phyloP scores from a whole-genome alignment of 2,329 filamentous ascomycete species.

The Grosmannia clavigera region DNA sequence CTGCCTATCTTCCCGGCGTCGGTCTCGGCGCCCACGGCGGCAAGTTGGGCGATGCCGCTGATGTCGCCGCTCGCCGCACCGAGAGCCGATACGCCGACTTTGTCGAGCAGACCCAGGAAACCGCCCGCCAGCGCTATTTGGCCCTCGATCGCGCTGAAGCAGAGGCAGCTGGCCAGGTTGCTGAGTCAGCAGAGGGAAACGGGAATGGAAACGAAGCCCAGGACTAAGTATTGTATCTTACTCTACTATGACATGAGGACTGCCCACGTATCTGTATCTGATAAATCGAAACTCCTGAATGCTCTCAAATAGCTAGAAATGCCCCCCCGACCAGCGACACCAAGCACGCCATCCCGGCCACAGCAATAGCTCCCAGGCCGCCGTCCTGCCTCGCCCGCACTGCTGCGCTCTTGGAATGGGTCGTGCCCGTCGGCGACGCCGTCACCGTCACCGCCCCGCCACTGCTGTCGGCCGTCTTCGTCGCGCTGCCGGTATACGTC shows the following conservation, averaged over 20 bases:
- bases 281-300: too few species aligned
- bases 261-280: too few species aligned
- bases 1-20: conserved; percentile 55
- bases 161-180: conserved; percentile 10
- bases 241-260: too few species aligned
- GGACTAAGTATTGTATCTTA: not conserved
- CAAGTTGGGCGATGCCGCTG: conserved; percentile 55
- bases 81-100: conserved; percentile 46
- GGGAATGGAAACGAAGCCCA: not conserved
- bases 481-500: not conserved
- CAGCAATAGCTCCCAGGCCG: conserved; percentile 10
- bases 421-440: conserved; percentile 3
- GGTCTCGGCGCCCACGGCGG: conserved; percentile 57
- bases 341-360: conserved; percentile 13
- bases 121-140: conserved; percentile 47
- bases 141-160: conserved; percentile 6
- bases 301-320: not conserved
- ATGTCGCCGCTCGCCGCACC: conserved; percentile 50
- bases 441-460: conserved; percentile 3
- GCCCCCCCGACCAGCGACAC: conserved; percentile 1
- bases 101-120: conserved; percentile 50
- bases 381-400: conserved; percentile 5
- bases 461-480: not conserved
- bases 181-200: not conserved
- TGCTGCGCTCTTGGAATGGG: conserved; percentile 6